Percentiles rank a stretch among this genome's conserved stretches.
Evolutionary conservation across 768 basidiomycete genomes (phyloP).

Genomic region (Holtermannia corniformis): DNA sequence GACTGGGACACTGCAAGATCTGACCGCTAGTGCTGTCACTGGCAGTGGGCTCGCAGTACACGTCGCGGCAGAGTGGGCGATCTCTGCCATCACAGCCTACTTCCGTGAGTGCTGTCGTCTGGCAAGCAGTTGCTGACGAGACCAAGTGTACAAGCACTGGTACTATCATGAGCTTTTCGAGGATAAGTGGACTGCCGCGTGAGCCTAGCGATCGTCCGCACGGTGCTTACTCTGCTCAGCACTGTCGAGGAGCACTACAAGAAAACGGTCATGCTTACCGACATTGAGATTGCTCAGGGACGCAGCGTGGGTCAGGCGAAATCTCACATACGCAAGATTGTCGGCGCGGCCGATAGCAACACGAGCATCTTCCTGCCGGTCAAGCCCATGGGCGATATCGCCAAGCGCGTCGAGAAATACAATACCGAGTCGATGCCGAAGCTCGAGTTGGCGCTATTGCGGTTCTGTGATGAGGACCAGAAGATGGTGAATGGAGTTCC

Average conservation of each 20-base stretch:
- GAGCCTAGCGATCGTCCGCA: constrained; percentile 4
- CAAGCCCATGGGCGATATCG: not conserved
- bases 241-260: not conserved
- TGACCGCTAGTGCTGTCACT: constrained; percentile 71
- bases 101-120: constrained; percentile 17
- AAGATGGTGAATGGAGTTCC: not conserved
- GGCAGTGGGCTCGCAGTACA: constrained; percentile 71
- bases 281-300: constrained; percentile 15
- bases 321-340: not conserved
- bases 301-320: not conserved
- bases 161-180: constrained; percentile 7
- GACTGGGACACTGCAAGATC: constrained; percentile 8
- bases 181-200: constrained; percentile 13
- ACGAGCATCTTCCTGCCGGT: not conserved
- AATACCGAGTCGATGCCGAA: not conserved
- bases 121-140: not conserved
- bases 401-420: not conserved
- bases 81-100: constrained; percentile 46
- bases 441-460: not conserved
- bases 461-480: not conserved
- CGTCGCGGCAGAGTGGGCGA: constrained; percentile 71
- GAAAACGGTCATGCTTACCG: constrained; percentile 26
- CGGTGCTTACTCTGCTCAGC: not conserved
- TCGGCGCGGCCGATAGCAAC: too few relatives aligned
- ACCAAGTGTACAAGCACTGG: constrained; percentile 7